phyloP scores from a whole-genome alignment of 768 basidiomycete species.

The Dioszegia crocea region DNA sequence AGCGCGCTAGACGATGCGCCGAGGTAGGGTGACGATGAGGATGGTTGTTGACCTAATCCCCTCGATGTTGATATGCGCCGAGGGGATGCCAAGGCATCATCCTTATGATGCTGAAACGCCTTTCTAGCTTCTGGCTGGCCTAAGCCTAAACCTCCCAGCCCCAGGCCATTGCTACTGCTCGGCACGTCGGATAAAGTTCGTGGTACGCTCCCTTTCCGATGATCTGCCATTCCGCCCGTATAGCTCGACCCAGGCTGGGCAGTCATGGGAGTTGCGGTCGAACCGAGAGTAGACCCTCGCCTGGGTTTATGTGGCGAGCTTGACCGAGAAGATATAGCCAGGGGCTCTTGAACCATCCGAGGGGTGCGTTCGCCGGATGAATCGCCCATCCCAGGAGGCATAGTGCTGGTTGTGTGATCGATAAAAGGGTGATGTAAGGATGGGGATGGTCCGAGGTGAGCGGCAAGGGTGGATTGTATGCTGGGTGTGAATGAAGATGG shows the following conservation, averaged over 20 bases:
- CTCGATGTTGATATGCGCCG: slow-evolving; percentile 30
- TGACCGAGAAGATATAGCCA: background rate
- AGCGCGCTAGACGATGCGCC: background rate
- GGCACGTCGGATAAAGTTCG: background rate
- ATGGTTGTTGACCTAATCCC: background rate
- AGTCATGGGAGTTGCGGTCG: background rate
- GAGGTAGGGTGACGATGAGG: slow-evolving; percentile 6
- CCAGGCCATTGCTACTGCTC: background rate
- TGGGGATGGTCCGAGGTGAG: background rate
- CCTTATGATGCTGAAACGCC: slow-evolving; percentile 9
- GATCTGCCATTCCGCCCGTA: slow-evolving; percentile 2
- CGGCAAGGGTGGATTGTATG: background rate
- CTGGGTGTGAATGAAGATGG: slow-evolving; percentile 18
- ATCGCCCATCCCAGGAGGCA: background rate
- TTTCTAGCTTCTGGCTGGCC: slow-evolving; percentile 8
- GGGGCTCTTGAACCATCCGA: slow-evolving; percentile 6
- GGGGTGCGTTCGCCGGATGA: slow-evolving; percentile 8
- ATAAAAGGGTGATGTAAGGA: background rate
- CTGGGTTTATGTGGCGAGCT: background rate
- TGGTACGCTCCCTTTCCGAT: slow-evolving; percentile 3
- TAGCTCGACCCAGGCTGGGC: background rate
- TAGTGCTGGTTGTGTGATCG: background rate
- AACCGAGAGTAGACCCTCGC: background rate
- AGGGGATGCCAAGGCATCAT: slow-evolving; percentile 31
- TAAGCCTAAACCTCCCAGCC: slow-evolving; percentile 12